Percentiles rank a stretch among this genome's conserved stretches.
phyloP scores from a whole-genome alignment of 139 green algal species.

The Pleodorina starrii region DNA sequence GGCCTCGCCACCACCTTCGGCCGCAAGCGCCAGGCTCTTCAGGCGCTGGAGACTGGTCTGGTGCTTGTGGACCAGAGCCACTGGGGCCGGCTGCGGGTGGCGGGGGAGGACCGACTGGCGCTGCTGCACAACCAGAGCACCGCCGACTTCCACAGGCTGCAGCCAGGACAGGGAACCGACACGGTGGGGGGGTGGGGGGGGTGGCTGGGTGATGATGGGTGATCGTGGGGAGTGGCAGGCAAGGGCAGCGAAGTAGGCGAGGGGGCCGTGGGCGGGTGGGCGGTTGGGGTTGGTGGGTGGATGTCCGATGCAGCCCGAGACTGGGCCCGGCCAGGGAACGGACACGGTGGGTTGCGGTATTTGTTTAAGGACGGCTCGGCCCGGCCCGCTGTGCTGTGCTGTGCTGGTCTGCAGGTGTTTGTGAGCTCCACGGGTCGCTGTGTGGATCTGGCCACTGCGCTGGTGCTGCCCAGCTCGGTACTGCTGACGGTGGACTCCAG shows the following conservation, averaged over 20 bases:
- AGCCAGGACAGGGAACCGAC: slow-evolving; percentile 70
- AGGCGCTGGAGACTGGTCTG: slow-evolving; percentile 64
- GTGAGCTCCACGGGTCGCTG: slow-evolving; percentile 74
- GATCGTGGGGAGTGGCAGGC: too few relatives aligned
- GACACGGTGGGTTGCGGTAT: neutral
- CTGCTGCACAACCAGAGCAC: slow-evolving; percentile 87
- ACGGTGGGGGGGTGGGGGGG: too few relatives aligned
- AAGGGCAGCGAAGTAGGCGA: too few relatives aligned
- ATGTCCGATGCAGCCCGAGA: too few relatives aligned
- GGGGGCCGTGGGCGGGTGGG: too few relatives aligned
- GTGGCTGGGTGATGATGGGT: too few relatives aligned
- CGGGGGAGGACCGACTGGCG: slow-evolving; percentile 63
- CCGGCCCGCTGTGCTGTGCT: too few relatives aligned
- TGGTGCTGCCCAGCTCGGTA: slow-evolving; percentile 61
- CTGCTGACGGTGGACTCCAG: slow-evolving; percentile 75
- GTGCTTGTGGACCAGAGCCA: slow-evolving; percentile 83
- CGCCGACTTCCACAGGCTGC: slow-evolving; percentile 62
- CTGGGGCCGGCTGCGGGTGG: slow-evolving; percentile 81
- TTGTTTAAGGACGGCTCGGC: too few relatives aligned
- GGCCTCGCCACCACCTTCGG: slow-evolving; percentile 70
- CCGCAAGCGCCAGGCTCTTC: slow-evolving; percentile 67
- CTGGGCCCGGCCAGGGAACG: slow-evolving; percentile 59
- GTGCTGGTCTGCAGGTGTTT: slow-evolving; percentile 79
- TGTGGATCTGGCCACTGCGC: slow-evolving; percentile 75
- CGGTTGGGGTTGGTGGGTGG: too few relatives aligned